phyloP scores from a whole-genome alignment of 2,329 filamentous ascomycete genomes.

The Pseudocercospora musae region DNA sequence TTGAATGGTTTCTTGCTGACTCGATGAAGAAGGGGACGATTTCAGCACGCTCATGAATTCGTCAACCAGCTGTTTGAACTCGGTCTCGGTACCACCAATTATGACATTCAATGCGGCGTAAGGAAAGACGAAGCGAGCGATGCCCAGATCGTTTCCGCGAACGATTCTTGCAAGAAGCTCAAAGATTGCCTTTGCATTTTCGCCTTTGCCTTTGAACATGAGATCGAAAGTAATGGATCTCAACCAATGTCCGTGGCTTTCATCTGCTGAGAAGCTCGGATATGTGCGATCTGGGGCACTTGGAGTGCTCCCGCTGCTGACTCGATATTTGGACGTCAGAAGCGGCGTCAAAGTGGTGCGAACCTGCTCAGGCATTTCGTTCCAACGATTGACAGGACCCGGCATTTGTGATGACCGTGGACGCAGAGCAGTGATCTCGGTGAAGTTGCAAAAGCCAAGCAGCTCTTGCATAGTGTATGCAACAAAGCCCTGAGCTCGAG shows the following conservation, averaged over 20 bases:
- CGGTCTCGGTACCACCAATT: conserved; percentile 64
- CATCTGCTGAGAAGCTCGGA: conserved; percentile 69
- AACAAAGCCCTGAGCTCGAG: conserved; percentile 82
- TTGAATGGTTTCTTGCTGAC: conserved; percentile 71
- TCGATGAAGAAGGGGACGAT: conserved; percentile 54
- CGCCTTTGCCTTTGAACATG: conserved; percentile 70
- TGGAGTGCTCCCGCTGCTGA: conserved; percentile 47
- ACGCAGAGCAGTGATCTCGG: conserved; percentile 51
- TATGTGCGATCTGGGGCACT: conserved; percentile 50
- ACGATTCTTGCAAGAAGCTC: conserved; percentile 78
- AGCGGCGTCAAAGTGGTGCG: conserved; percentile 86
- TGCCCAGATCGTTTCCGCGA: conserved; percentile 77
- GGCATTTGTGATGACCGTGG: conserved; percentile 55
- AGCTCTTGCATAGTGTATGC: conserved; percentile 94
- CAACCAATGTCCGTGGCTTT: conserved; percentile 77
- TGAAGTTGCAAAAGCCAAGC: conserved; percentile 72
- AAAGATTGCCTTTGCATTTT: conserved; percentile 74
- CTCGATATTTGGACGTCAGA: conserved; percentile 74
- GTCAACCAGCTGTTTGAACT: conserved; percentile 62
- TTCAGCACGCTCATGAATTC: conserved; percentile 76
- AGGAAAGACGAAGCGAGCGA: conserved; percentile 83
- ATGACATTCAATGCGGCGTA: conserved; percentile 83
- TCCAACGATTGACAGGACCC: conserved; percentile 70
- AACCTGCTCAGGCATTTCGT: conserved; percentile 69
- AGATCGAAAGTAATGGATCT: conserved; percentile 77